phyloP scores from a whole-genome alignment of 116 monocot genomes.

The Phalaenopsis hybrid region DNA sequence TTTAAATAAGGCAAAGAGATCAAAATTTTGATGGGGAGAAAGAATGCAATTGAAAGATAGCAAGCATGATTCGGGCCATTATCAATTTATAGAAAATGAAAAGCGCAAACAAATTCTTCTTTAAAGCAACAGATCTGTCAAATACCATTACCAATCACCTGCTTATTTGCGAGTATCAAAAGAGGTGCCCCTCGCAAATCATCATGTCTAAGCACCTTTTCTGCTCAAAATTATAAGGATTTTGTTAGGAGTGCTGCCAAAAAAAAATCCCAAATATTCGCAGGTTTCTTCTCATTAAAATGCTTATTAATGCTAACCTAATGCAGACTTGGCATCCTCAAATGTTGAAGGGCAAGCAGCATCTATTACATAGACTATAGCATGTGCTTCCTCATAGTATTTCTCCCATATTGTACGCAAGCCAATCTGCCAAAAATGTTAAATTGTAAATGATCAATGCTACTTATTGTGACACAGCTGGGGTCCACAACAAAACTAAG shows the following conservation, averaged over 20 bases:
- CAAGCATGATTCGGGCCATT: not conserved
- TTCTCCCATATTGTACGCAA: conserved; percentile 97
- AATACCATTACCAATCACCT: conserved; percentile 20
- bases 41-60: not conserved
- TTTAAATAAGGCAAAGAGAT: not conserved
- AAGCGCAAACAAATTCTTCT: not conserved
- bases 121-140: not conserved
- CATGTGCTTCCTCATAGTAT: conserved; percentile 98
- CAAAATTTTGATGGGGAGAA: not conserved
- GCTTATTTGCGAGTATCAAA: conserved; percentile 84
- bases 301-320: conserved; percentile 49
- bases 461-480: not conserved
- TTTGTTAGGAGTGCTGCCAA: not conserved
- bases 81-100: not conserved
- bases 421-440: conserved; percentile 44
- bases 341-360: conserved; percentile 72
- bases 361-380: conserved; percentile 85
- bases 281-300: not conserved
- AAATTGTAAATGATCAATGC: not conserved
- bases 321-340: conserved; percentile 86
- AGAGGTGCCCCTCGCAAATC: conserved; percentile 80
- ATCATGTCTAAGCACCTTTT: conserved; percentile 88
- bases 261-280: not conserved
- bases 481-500: not conserved
- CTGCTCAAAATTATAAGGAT: conserved; percentile 25